Evolutionary conservation across 768 basidiomycete genomes (phyloP), one percentile per base, ranked within the genome.

Genomic region (Mycena kentingensis): DNA sequence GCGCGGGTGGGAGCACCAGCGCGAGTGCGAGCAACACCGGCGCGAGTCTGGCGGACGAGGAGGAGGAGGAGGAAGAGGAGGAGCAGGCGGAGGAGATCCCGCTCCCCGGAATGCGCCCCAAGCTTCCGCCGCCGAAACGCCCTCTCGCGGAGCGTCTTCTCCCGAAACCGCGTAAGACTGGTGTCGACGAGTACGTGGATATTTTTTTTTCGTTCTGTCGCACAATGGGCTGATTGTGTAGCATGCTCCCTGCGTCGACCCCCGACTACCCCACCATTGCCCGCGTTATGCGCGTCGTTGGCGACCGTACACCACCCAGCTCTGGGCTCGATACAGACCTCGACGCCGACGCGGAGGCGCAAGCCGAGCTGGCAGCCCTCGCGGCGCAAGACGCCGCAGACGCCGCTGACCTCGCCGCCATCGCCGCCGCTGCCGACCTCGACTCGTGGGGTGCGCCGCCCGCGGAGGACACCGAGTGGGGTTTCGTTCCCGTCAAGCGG

Each of bases 381-480:
- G 52, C 15, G 5, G 52, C 48, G n/a, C 39, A 29, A n/a, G 45
- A 42, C 10, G 57, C 50, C 16, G 57, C 52, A 0, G 57, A 51
- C 46, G 52, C 45, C 0, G 57, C 57, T 0, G 57, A 48, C 12
- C 34, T 24, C 4, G 51, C 42, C 7, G 49, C 24, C 27, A 27
- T 47, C 15, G 45, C 41, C 41, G 41, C 41, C 41, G 46, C 32
- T 8, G 51, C 42, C 16, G 49, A 28, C 22, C 28, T 47, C 15
- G 45, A 35, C 21, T 27, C 24, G 21, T 45, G 38, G 38, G 50
- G 34, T 26, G 64, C 63, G 11, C 76, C 74, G n/a, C 77, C 77
- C 43, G 84, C 83, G 37, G 88, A 88, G 64, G 89, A 89, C 48
- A 88, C 86, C 45, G 87, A 83, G 2, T 92, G 90, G 91, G 87